Base-by-base conservation (phyloP, 2,329 filamentous ascomycete species). In the Sporothrix variecibatus region DNA sequence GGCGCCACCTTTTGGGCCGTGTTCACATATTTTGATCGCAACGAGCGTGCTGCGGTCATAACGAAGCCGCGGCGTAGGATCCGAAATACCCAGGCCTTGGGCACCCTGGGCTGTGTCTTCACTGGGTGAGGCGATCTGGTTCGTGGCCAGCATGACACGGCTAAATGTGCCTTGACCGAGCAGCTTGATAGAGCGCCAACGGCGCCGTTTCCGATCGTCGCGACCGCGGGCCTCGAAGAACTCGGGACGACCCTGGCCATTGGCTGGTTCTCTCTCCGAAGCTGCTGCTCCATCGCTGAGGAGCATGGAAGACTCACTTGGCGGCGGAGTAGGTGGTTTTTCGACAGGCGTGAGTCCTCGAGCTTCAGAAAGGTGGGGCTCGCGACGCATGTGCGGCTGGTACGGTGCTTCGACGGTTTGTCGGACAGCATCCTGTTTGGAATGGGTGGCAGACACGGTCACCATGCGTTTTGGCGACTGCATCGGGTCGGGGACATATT, bases 111-210 rank as follows among this genome's bases (percentile, higher is more conserved):
- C 83, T 38, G 86, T 84, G 51, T 87, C 85, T 11, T 85, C 81
- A 0, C 28, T 17, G 20, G 76, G 73, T 1, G 76, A 65, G 12
- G 85, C 82, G 56, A 90, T 87, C 80, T 97, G 90, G 79, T 93
- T 94, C 12, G 95, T 97, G 4, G 95, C 96, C 58, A 99, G 86
- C 83, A 97, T 92, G 26, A 99, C 96, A 79, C 93, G 93, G 81
- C 95, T 98, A 82, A 99, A 99, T 0, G 96, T 98, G 51, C 96
- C 96, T 79, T 97, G 94, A 5, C 96, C 96, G 6, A 99, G 87
- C 77, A 91, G 85, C 74, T 93, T 92, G 53, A 99, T 84, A 15
- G 92, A 92, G 77, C 93, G 89, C 90, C 96, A 99, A 77, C 90
- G 87, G 73, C 92, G 90, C 26, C 90, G 86, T 81, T 95, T 94